phyloP scores from a whole-genome alignment of 2,329 filamentous ascomycete species.

The Phialophora expanda region DNA sequence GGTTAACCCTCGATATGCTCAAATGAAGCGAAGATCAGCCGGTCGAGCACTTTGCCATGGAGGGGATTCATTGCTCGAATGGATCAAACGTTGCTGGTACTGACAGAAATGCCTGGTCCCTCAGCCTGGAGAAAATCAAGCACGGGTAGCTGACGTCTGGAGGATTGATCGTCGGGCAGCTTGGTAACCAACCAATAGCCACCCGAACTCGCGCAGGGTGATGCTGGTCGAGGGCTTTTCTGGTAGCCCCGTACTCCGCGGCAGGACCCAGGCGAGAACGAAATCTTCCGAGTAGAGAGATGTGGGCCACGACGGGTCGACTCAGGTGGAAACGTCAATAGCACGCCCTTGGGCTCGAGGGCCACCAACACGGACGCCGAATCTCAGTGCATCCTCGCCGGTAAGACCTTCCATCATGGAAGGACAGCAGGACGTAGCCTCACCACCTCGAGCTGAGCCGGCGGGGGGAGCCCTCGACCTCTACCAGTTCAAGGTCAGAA shows the following conservation, averaged over 20 bases:
- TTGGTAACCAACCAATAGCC: constrained; percentile 30
- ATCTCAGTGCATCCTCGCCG: constrained; percentile 15
- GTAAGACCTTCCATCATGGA: constrained; percentile 9
- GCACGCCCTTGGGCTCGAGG: constrained; percentile 4
- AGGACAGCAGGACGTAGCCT: neutral
- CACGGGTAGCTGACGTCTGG: constrained; percentile 27
- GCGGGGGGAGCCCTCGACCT: constrained; percentile 20
- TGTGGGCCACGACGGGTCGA: neutral
- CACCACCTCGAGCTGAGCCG: constrained; percentile 12
- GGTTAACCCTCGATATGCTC: constrained; percentile 10
- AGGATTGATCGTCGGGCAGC: constrained; percentile 26
- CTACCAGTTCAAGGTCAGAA: neutral
- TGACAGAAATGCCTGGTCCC: constrained; percentile 24
- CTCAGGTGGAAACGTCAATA: neutral
- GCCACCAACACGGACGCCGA: neutral
- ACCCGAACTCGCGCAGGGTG: constrained; percentile 16
- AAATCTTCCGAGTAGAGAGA: constrained; percentile 33
- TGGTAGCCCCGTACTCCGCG: constrained; percentile 18
- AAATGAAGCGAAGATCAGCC: constrained; percentile 28
- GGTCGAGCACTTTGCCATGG: constrained; percentile 9
- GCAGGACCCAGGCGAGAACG: constrained; percentile 21
- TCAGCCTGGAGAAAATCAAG: constrained; percentile 27
- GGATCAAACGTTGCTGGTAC: constrained; percentile 19
- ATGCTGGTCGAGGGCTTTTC: constrained; percentile 18
- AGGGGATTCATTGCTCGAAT: constrained; percentile 20